Conservation (phyloP, 2,329 filamentous ascomycete species). For the Penicillium sp. region DNA sequence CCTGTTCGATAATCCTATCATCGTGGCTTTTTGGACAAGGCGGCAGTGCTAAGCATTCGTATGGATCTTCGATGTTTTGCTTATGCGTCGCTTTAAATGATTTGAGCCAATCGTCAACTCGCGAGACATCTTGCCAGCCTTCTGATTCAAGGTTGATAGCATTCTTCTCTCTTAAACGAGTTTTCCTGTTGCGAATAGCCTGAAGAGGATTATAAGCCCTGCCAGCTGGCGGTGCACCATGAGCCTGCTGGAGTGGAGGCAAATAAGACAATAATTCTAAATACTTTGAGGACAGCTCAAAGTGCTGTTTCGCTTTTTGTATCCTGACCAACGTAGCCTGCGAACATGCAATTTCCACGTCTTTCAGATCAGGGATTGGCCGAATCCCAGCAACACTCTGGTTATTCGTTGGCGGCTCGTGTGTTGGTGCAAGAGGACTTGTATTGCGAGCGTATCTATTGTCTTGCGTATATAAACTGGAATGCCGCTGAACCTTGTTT, state of each 20-base stretch:
- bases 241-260: conserved; percentile 58
- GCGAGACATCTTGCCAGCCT: conserved; percentile 70
- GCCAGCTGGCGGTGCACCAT: conserved; percentile 37
- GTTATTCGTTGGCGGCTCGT: neutral
- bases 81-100: conserved; percentile 53
- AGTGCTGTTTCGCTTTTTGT: conserved; percentile 76
- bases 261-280: conserved; percentile 73
- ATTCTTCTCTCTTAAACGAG: conserved; percentile 72
- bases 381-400: conserved; percentile 17
- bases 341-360: conserved; percentile 55
- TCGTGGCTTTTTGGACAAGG: conserved; percentile 30
- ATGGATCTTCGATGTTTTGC: conserved; percentile 42
- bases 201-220: conserved; percentile 87
- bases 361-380: conserved; percentile 26
- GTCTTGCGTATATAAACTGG: conserved; percentile 25
- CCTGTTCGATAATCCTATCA: conserved; percentile 16
- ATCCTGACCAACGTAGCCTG: conserved; percentile 75
- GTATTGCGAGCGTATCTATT: conserved; percentile 11
- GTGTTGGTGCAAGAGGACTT: neutral
- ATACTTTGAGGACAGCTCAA: conserved; percentile 84
- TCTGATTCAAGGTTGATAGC: conserved; percentile 69
- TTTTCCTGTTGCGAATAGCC: conserved; percentile 83
- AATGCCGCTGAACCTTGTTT: conserved; percentile 15
- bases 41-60: conserved; percentile 44
- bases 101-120: conserved; percentile 74